Evolutionary conservation across 495 filamentous ascomycete genomes (phyloP).

Genomic region (Neurospora sublineolata): DNA sequence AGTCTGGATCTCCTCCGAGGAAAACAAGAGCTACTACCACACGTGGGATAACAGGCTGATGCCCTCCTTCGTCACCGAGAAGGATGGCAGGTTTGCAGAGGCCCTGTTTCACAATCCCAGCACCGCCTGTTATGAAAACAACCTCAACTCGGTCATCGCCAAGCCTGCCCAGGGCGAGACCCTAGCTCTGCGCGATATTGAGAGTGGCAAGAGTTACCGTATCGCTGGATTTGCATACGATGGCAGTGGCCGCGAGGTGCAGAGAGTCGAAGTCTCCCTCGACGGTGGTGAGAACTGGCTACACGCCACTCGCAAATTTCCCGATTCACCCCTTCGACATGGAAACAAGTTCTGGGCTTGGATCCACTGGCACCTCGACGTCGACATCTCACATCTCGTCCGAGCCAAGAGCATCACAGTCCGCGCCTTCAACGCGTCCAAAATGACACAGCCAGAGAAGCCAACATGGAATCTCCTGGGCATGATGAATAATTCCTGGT

Average conservation of each 20-base stretch:
- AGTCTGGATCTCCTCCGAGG: conserved; percentile 4
- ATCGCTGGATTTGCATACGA: conserved; percentile 6
- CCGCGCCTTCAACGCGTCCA: conserved; percentile 1
- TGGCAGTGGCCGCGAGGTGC: conserved; percentile 6
- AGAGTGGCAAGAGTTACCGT: not conserved
- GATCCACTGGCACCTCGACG: conserved; percentile 8
- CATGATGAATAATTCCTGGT: conserved; percentile 12
- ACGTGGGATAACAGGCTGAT: conserved; percentile 6
- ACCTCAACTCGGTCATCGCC: conserved; percentile 3
- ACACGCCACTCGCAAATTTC: not conserved
- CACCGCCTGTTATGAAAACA: conserved; percentile 3
- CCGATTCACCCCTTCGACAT: conserved; percentile 5
- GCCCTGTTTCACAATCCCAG: conserved; percentile 5
- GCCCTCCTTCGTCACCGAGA: conserved; percentile 2
- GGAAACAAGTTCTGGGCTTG: conserved; percentile 10
- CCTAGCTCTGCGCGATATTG: not conserved
- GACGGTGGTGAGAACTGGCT: conserved; percentile 3
- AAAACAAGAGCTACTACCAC: conserved; percentile 10
- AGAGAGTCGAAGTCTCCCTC: conserved; percentile 7
- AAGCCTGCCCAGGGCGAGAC: conserved; percentile 5
- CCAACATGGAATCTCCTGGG: conserved; percentile 5
- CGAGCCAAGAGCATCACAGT: conserved; percentile 1
- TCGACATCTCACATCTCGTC: conserved; percentile 3
- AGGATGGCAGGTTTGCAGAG: conserved; percentile 3
- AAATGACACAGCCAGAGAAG: conserved; percentile 5